phyloP scores from a whole-genome alignment of 305 asterid genomes.

The Salvia sclarea region DNA sequence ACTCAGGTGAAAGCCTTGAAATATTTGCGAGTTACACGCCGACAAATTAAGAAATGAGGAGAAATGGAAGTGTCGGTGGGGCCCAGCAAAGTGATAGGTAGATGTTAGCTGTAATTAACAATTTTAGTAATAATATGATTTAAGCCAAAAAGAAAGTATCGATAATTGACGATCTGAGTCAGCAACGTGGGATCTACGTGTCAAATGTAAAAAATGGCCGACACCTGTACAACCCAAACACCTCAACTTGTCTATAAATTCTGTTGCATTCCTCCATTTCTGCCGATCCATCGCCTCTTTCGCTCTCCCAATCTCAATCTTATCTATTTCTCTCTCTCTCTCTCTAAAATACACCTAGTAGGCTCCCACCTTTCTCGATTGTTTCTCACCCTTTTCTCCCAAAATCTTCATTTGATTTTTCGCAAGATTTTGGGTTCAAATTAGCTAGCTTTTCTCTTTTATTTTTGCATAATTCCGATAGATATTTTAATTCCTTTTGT shows the following conservation, averaged over 20 bases:
- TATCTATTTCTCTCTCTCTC: neutral
- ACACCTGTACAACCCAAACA: neutral
- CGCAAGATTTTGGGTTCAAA: neutral
- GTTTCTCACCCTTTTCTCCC: neutral
- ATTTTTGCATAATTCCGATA: neutral
- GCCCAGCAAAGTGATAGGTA: constrained; percentile 24
- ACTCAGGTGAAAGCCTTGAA: neutral
- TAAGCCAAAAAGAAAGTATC: neutral
- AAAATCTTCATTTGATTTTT: neutral
- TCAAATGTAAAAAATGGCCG: neutral
- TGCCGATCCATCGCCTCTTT: constrained; percentile 10
- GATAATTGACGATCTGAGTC: neutral
- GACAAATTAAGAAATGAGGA: neutral
- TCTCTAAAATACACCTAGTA: neutral
- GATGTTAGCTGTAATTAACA: constrained; percentile 22
- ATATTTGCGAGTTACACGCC: neutral
- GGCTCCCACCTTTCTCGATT: neutral
- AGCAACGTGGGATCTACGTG: constrained; percentile 27
- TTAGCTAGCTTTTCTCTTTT: neutral
- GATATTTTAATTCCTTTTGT: neutral
- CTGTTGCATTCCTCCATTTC: constrained; percentile 10
- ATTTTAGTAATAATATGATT: neutral
- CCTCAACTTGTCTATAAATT: constrained; percentile 1
- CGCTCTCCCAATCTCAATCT: too few relatives aligned
- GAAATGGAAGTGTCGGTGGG: constrained; percentile 26